Conservation (phyloP, 2,329 filamentous ascomycete genomes). For the Gliomastix tumulicola region DNA sequence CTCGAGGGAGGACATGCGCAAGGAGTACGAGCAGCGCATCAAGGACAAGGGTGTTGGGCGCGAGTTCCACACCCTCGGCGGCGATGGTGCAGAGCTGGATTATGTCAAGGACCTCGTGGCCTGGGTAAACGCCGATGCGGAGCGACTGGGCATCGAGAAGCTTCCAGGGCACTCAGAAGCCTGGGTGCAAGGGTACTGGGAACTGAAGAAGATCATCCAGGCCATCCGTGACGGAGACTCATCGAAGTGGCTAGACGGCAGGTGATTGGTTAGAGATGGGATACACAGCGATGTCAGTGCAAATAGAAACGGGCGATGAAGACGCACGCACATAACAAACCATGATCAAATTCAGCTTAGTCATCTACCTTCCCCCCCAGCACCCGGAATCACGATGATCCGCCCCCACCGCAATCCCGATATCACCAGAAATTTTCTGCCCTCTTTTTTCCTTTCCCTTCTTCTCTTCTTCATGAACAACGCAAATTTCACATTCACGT, state of each 20-base stretch:
- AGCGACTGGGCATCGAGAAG: not conserved
- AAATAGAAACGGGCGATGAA: too few relatives aligned
- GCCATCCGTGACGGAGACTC: too few relatives aligned
- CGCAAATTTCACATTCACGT: conserved; percentile 38
- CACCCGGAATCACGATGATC: too few relatives aligned
- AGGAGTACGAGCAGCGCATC: conserved; percentile 12
- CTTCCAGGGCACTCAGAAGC: not conserved
- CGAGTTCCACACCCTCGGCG: conserved; percentile 15
- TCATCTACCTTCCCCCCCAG: too few relatives aligned
- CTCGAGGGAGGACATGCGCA: not conserved
- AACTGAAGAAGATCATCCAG: not conserved
- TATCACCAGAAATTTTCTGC: too few relatives aligned
- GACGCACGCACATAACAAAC: too few relatives aligned
- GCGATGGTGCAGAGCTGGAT: conserved; percentile 10
- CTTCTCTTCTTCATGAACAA: conserved; percentile 31
- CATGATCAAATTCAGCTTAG: too few relatives aligned
- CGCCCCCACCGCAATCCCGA: too few relatives aligned
- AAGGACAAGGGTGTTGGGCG: conserved; percentile 10
- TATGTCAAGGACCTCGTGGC: conserved; percentile 13
- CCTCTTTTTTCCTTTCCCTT: conserved; percentile 13
- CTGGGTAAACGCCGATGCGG: conserved; percentile 10
- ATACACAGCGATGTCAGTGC: too few relatives aligned
- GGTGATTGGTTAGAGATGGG: too few relatives aligned
- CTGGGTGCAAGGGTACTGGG: not conserved
- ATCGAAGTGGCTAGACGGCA: too few relatives aligned